These are phyloP conservation scores for Penicillium sp. DNA, from an alignment of 2,329 filamentous ascomycete genomes.

Conservation along the genomic window DNA sequence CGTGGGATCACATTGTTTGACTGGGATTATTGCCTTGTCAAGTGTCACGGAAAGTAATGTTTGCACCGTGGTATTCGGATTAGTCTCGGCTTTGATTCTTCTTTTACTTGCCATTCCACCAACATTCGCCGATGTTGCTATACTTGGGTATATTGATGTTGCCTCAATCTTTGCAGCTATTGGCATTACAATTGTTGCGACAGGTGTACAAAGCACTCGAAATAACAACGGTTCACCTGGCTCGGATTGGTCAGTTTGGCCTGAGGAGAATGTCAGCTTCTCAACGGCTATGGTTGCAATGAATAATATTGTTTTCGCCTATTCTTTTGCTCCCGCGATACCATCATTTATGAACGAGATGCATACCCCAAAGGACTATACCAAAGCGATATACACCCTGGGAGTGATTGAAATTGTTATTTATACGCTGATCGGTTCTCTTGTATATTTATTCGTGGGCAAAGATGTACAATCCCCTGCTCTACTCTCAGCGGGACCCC, in stretches of 20 bases:
- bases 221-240: too few species aligned
- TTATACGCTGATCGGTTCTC: neutral
- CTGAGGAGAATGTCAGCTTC: neutral
- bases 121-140: too few species aligned
- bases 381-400: neutral
- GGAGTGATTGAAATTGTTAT: neutral
- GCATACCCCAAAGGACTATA: neutral
- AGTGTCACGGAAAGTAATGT: too few species aligned
- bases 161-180: too few species aligned
- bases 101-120: too few species aligned
- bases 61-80: too few species aligned
- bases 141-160: too few species aligned
- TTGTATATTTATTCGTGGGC: neutral
- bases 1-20: too few species aligned
- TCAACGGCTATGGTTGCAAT: neutral
- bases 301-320: neutral
- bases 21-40: too few species aligned
- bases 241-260: neutral
- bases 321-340: neutral
- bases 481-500: neutral
- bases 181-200: too few species aligned
- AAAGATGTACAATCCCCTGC: neutral
- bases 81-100: too few species aligned
- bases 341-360: neutral
- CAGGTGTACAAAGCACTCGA: too few species aligned